A percentile compares a stretch with the other conserved stretches of the same genome.
phyloP scores from a whole-genome alignment of 345 rosid genomes.

The Erucastrum elatum region DNA sequence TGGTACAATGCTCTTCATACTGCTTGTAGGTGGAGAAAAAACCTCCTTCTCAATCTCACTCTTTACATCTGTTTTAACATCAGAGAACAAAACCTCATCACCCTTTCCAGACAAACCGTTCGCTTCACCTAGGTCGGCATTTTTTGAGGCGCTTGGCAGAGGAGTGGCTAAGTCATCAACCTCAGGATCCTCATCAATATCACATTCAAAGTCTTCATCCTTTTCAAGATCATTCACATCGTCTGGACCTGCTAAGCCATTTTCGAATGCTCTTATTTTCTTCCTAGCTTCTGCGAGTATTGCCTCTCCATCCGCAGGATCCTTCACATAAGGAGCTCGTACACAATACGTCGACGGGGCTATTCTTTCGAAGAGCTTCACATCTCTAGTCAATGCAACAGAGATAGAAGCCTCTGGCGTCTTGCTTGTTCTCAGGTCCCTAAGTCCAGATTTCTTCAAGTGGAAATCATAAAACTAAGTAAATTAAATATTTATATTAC shows the following conservation, averaged over 20 bases:
- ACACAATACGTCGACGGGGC: slow-evolving; percentile 99
- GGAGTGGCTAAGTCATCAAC: slow-evolving; percentile 76
- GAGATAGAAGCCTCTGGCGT: slow-evolving; percentile 99
- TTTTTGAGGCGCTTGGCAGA: slow-evolving; percentile 51
- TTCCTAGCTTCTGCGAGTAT: slow-evolving; percentile 88
- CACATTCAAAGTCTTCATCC: slow-evolving; percentile 87
- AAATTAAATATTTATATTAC: background rate
- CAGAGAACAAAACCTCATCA: slow-evolving; percentile 42
- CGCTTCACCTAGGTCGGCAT: slow-evolving; percentile 44
- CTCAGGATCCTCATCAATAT: slow-evolving; percentile 94
- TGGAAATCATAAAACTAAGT: slow-evolving; percentile 25
- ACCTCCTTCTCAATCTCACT: slow-evolving; percentile 48
- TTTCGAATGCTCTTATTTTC: slow-evolving; percentile 88
- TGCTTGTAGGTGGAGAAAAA: slow-evolving; percentile 46
- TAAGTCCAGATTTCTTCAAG: slow-evolving; percentile 89
- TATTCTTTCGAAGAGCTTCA: slow-evolving; percentile 97
- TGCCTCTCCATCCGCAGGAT: slow-evolving; percentile 90
- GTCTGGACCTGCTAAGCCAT: slow-evolving; percentile 79
- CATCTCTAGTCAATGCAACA: slow-evolving; percentile 98
- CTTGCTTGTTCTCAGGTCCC: slow-evolving; percentile 95
- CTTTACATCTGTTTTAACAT: slow-evolving; percentile 38
- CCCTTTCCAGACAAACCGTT: slow-evolving; percentile 50
- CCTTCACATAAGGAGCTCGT: slow-evolving; percentile 87
- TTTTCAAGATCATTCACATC: slow-evolving; percentile 87
- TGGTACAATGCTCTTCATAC: slow-evolving; percentile 42